Evolutionary conservation across 805 yeast species (phyloP).

Genomic region (Lachancea thermotolerans): DNA sequence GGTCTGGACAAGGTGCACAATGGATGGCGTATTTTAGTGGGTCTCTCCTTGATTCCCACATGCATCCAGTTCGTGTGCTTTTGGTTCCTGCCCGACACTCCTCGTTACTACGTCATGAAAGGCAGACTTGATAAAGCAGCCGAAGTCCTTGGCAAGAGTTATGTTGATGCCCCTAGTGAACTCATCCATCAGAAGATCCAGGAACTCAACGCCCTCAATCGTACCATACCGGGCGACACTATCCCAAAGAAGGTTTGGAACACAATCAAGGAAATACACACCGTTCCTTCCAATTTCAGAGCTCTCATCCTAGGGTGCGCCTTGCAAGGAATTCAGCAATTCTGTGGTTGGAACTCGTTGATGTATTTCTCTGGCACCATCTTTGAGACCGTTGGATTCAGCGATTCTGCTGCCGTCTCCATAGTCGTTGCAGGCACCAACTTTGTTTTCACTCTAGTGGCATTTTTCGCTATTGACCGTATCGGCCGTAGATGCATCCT

Average conservation of each 20-base stretch:
- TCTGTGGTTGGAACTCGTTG: constrained; percentile 91
- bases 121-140: constrained; percentile 61
- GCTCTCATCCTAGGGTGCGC: constrained; percentile 90
- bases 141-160: constrained; percentile 55
- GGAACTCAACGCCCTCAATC: constrained; percentile 50
- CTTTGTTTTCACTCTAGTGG: constrained; percentile 78
- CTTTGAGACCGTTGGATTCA: constrained; percentile 84
- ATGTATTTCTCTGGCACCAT: constrained; percentile 94
- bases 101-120: constrained; percentile 76
- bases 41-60: constrained; percentile 84
- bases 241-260: constrained; percentile 48
- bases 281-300: constrained; percentile 71
- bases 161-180: constrained; percentile 55
- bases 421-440: constrained; percentile 91
- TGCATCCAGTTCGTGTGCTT: constrained; percentile 69
- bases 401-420: constrained; percentile 89
- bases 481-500: constrained; percentile 85
- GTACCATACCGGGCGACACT: constrained; percentile 40
- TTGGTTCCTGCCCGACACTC: constrained; percentile 89
- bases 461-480: constrained; percentile 78
- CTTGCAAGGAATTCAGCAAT: constrained; percentile 92
- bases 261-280: constrained; percentile 57
- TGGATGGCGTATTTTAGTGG: constrained; percentile 94
- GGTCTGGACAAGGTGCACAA: constrained; percentile 65
- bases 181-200: constrained; percentile 60